Percentiles rank a stretch among this genome's conserved stretches.
Conservation (phyloP, 148 eudicot species). For the Vaccinium darrowii region DNA sequence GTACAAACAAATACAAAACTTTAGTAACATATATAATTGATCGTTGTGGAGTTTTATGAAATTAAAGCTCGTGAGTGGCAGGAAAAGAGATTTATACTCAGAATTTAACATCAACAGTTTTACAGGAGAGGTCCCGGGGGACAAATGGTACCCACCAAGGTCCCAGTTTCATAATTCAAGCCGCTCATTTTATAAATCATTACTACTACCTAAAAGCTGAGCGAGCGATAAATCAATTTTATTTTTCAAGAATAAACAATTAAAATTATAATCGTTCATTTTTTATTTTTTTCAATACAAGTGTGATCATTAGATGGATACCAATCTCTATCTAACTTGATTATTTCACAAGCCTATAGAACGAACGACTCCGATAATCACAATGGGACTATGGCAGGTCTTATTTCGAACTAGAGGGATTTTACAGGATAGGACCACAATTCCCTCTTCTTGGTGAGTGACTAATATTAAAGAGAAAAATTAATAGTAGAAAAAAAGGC, state of each 20-base stretch:
- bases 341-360: neutral
- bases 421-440: neutral
- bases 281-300: neutral
- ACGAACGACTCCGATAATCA: neutral
- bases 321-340: neutral
- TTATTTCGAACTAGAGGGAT: neutral
- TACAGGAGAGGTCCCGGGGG: neutral
- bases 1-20: neutral
- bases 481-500: neutral
- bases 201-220: neutral
- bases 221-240: neutral
- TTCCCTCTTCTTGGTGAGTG: neutral
- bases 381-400: neutral
- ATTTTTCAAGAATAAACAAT: neutral
- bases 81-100: neutral
- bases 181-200: neutral
- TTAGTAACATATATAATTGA: neutral
- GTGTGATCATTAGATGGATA: neutral
- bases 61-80: neutral
- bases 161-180: neutral
- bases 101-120: neutral
- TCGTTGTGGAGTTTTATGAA: neutral
- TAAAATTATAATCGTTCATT: neutral
- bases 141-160: neutral
- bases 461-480: neutral